These are phyloP conservation scores for Hevea brasiliensis DNA, from an alignment of 345 rosid genomes.

Conservation along the genomic window DNA sequence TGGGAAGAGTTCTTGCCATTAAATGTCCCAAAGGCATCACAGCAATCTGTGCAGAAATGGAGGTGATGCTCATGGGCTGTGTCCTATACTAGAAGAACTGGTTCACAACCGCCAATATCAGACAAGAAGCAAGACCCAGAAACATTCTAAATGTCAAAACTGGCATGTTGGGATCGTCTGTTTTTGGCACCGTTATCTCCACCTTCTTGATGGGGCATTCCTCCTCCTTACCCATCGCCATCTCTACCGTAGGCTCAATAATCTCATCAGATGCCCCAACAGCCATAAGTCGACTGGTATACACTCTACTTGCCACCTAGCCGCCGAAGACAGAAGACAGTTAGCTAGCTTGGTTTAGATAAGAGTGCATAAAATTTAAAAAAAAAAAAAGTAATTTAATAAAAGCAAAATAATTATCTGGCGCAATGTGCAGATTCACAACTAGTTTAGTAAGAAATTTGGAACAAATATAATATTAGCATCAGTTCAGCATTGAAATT, in stretches of 20 bases:
- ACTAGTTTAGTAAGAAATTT: too few relatives aligned
- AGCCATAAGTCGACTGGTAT: slow-evolving; percentile 21
- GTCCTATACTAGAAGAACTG: slow-evolving; percentile 85
- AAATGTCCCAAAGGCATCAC: slow-evolving; percentile 72
- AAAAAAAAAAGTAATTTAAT: too few relatives aligned
- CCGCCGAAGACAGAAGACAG: too few relatives aligned
- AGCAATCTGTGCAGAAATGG: slow-evolving; percentile 73
- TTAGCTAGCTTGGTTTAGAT: too few relatives aligned
- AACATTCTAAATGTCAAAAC: slow-evolving; percentile 74
- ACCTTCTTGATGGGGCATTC: slow-evolving; percentile 60
- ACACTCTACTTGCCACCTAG: too few relatives aligned
- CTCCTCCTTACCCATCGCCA: slow-evolving; percentile 12
- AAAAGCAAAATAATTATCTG: too few relatives aligned
- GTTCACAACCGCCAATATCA: slow-evolving; percentile 64
- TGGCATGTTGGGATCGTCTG: slow-evolving; percentile 69
- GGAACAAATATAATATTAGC: too few relatives aligned
- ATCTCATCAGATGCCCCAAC: slow-evolving; percentile 23
- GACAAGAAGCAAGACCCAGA: slow-evolving; percentile 57
- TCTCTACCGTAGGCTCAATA: slow-evolving; percentile 29
- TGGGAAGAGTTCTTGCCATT: slow-evolving; percentile 57
- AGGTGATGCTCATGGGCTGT: slow-evolving; percentile 44
- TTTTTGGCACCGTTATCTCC: slow-evolving; percentile 73
- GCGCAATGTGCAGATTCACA: too few relatives aligned
- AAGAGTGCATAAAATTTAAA: too few relatives aligned
- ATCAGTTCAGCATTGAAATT: too few relatives aligned